phyloP scores from a whole-genome alignment of 1,284 basidiomycete genomes.

The Termitomyces sp. region DNA sequence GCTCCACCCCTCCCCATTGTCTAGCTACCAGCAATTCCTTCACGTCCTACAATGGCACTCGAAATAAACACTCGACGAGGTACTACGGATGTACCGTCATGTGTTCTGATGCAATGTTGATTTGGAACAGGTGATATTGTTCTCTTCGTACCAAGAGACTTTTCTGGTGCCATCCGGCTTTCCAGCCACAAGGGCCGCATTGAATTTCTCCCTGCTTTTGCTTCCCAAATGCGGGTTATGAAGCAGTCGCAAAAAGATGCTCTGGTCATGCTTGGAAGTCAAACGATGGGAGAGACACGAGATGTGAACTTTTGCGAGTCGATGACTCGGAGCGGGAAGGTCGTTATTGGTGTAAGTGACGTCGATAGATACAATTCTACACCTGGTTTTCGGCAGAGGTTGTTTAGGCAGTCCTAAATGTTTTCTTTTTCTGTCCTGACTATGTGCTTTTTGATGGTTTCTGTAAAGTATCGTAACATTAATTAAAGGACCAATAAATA shows the following conservation, averaged over 20 bases:
- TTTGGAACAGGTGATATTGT: constrained; percentile 28
- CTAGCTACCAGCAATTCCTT: constrained; percentile 23
- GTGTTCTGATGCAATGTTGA: neutral
- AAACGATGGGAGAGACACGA: constrained; percentile 15
- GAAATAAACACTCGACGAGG: constrained; percentile 31
- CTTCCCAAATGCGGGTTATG: constrained; percentile 27
- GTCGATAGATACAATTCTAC: constrained; percentile 28
- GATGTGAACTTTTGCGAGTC: constrained; percentile 33
- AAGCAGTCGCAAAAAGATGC: constrained; percentile 32
- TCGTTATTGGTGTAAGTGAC: constrained; percentile 34
- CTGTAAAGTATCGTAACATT: no score
- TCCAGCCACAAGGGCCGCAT: constrained; percentile 29
- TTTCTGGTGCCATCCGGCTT: constrained; percentile 35
- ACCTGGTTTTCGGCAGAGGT: constrained; percentile 33
- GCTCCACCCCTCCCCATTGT: neutral
- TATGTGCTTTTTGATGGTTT: neutral
- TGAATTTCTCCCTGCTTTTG: constrained; percentile 29
- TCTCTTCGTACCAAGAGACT: constrained; percentile 32
- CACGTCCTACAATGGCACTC: constrained; percentile 31
- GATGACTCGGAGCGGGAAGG: constrained; percentile 27
- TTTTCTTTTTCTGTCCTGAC: neutral
- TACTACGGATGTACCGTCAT: constrained; percentile 17
- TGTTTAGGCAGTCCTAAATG: constrained; percentile 10
- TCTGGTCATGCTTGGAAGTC: constrained; percentile 31
- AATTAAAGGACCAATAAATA: neutral